Conservation (phyloP, 2,329 filamentous ascomycete species). For the Fusarium paranaense region DNA sequence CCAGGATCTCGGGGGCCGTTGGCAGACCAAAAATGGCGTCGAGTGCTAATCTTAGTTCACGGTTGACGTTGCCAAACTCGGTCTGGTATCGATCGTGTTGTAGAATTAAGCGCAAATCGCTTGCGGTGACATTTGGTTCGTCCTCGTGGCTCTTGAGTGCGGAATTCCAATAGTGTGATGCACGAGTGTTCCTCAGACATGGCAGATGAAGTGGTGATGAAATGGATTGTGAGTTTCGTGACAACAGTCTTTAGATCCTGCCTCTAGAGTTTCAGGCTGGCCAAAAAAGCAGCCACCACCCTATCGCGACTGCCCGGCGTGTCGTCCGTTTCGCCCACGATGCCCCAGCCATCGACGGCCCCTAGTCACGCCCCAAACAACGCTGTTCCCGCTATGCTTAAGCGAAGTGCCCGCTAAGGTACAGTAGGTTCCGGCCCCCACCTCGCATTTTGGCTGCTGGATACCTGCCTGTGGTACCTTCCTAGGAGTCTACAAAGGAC, state of each 20-base stretch:
- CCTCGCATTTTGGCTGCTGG: neutral
- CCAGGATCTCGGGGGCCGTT: constrained; percentile 20
- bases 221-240: constrained; percentile 18
- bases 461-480: neutral
- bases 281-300: constrained; percentile 34
- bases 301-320: constrained; percentile 38
- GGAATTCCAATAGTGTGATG: constrained; percentile 16
- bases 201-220: neutral
- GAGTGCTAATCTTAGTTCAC: constrained; percentile 13
- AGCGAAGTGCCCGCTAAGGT: constrained; percentile 40
- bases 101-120: constrained; percentile 9
- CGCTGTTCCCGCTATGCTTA: constrained; percentile 42
- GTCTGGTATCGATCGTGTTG: constrained; percentile 8
- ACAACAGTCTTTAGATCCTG: constrained; percentile 36
- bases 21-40: constrained; percentile 8
- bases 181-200: neutral
- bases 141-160: constrained; percentile 6
- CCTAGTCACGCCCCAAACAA: constrained; percentile 40
- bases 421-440: constrained; percentile 11
- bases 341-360: constrained; percentile 1
- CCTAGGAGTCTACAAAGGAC: neutral
- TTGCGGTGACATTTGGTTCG: constrained; percentile 13
- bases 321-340: constrained; percentile 25
- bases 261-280: constrained; percentile 44
- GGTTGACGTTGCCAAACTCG: constrained; percentile 6